phyloP scores from a whole-genome alignment of 306 rosid species.

The Casuarina equisetifolia region DNA sequence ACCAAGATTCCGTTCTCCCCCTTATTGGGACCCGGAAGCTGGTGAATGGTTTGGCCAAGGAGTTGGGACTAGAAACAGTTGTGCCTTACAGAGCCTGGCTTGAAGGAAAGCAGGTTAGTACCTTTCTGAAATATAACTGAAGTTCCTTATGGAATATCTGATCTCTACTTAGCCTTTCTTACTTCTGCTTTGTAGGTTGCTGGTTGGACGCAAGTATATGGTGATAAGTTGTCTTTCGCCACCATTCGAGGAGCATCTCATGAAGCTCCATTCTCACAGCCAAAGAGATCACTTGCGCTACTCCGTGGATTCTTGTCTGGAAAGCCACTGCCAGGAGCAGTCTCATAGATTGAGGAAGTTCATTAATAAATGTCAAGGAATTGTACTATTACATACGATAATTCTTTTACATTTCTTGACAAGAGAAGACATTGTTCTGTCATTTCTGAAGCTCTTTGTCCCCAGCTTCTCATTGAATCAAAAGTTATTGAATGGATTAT shows the following conservation, averaged over 20 bases:
- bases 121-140: background rate
- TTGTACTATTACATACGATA: background rate
- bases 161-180: background rate
- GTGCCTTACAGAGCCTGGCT: constrained; percentile 59
- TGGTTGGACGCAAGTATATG: constrained; percentile 62
- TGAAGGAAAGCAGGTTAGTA: constrained; percentile 45
- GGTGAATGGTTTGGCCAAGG: constrained; percentile 31
- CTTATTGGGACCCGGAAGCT: constrained; percentile 22
- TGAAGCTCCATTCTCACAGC: constrained; percentile 52
- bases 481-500: background rate
- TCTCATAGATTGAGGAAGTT: background rate
- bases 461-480: background rate
- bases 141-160: background rate
- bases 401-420: background rate
- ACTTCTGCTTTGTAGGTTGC: constrained; percentile 34
- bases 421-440: background rate
- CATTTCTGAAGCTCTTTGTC: background rate
- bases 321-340: constrained; percentile 42
- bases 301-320: constrained; percentile 41
- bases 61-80: constrained; percentile 35
- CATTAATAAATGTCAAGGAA: background rate
- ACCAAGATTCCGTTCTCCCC: constrained; percentile 33
- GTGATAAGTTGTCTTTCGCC: constrained; percentile 42
- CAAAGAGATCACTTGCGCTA: constrained; percentile 44
- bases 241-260: constrained; percentile 57